Base-by-base conservation (phyloP, 2,329 filamentous ascomycete genomes). In the Pseudogymnoascus sp. region DNA sequence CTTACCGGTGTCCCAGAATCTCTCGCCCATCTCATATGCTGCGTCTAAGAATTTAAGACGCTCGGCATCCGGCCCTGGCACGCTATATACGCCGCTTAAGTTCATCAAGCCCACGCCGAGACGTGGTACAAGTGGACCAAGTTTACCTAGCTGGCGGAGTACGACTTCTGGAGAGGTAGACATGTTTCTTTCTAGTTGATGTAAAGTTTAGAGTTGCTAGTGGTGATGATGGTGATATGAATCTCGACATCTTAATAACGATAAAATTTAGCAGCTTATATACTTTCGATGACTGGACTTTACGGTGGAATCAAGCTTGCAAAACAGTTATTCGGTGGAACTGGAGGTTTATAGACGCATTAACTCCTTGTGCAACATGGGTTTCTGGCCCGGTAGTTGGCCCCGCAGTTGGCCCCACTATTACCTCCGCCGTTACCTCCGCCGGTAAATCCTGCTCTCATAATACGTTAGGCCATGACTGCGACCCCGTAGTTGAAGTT, bases 21-120 rank as follows among this genome's bases (percentile, higher is more conserved):
- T 16, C n/a, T 16, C n/a, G 76, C 50, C 80, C 69, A 31, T 76
- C 65, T 0, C 76, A 11, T 77, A 71, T 74, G 47, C 38, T 16
- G n/a, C n/a, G 16, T 40, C 38, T 18, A 40, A 8, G 38, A 40
- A 40, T 2, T 8, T 10, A 8, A 40, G 8, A 6, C 38, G 38
- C 16, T 40, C 38, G 3, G n/a, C 38, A 18, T 18, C n/a, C n/a
- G n/a, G n/a, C 6, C 16, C 16, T 40, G n/a, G n/a, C n/a, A 18
- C n/a, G 38, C n/a, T 10, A 18, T 40, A 40, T 2, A 10, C n/a
- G 16, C 38, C 16, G 38, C 38, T 18, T 16, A 40, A n/a, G 8
- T 18, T 40, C 38, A 40, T 40, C n/a, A 40, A 40, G 38, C 38
- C 38, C 7, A 40, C 2, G n/a, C 38, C 38, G 16, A 40, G n/a